Conservation (phyloP, 2,329 filamentous ascomycete species). For the Aspergillus viridinutans region DNA sequence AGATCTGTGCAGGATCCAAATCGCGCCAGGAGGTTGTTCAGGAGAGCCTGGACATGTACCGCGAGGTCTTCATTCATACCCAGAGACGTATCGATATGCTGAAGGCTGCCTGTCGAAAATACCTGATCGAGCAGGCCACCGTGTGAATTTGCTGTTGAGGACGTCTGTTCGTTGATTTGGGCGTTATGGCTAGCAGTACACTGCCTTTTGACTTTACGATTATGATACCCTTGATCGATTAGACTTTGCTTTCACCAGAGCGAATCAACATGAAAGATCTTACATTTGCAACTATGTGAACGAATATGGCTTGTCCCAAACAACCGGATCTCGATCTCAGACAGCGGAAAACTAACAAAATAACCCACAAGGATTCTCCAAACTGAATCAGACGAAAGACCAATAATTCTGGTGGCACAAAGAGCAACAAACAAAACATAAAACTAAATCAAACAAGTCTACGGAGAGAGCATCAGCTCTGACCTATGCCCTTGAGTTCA, state of each 20-base stretch:
- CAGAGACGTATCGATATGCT: conserved; percentile 66
- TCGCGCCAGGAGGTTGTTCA: conserved; percentile 70
- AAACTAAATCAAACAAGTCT: not conserved
- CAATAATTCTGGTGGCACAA: not conserved
- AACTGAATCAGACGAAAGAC: not conserved
- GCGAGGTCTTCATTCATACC: conserved; percentile 78
- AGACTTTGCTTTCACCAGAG: not conserved
- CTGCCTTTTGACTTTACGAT: not conserved
- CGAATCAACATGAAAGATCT: not conserved
- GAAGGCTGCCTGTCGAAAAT: conserved; percentile 56
- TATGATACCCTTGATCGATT: conserved; percentile 4
- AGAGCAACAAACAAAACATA: not conserved
- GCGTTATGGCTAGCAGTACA: not conserved
- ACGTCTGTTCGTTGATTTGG: not conserved
- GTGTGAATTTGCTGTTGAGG: conserved; percentile 8
- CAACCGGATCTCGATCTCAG: not conserved
- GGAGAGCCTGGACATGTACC: conserved; percentile 82
- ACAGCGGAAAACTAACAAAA: not conserved
- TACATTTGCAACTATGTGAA: not conserved
- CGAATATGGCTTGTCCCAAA: not conserved
- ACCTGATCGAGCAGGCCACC: conserved; percentile 43
- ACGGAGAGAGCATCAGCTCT: not conserved
- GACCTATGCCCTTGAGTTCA: not conserved
- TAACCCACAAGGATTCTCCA: not conserved
- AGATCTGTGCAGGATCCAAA: conserved; percentile 83